These are phyloP conservation scores for Teratosphaeria gauchensis DNA, from an alignment of 2,329 filamentous ascomycete species.

Conservation along the genomic window DNA sequence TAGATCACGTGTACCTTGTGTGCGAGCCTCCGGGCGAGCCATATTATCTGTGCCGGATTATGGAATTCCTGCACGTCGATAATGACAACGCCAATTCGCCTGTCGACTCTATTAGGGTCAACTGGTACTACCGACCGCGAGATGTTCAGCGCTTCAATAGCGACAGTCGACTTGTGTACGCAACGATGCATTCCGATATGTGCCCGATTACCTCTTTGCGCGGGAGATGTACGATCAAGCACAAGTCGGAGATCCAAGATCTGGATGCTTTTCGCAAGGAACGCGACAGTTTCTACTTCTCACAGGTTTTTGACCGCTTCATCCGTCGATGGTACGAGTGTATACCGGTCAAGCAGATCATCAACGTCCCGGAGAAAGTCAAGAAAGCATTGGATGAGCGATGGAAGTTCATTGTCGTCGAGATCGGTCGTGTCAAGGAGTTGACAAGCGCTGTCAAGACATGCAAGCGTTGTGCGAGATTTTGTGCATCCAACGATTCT, in stretches of 20 bases:
- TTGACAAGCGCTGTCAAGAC: slow-evolving; percentile 90
- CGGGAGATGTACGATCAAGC: slow-evolving; percentile 84
- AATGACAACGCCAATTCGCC: slow-evolving; percentile 58
- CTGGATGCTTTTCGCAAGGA: slow-evolving; percentile 76
- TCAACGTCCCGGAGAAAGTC: slow-evolving; percentile 91
- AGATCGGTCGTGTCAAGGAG: slow-evolving; percentile 88
- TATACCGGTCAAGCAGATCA: slow-evolving; percentile 81
- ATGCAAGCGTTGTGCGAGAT: slow-evolving; percentile 85
- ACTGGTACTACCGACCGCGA: slow-evolving; percentile 96
- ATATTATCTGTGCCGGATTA: slow-evolving; percentile 94
- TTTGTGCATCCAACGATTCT: slow-evolving; percentile 90
- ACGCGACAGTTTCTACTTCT: slow-evolving; percentile 89
- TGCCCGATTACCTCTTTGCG: slow-evolving; percentile 86
- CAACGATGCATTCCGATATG: slow-evolving; percentile 97
- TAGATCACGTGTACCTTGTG: slow-evolving; percentile 86
- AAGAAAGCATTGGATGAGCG: slow-evolving; percentile 93
- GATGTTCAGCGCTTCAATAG: slow-evolving; percentile 88
- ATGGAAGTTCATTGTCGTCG: slow-evolving; percentile 93
- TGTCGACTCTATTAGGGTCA: slow-evolving; percentile 81
- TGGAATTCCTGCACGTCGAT: slow-evolving; percentile 87
- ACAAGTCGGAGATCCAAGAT: slow-evolving; percentile 75
- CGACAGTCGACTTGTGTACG: slow-evolving; percentile 85
- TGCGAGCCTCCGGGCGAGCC: slow-evolving; percentile 96
- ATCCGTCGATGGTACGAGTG: slow-evolving; percentile 97
- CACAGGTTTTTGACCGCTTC: slow-evolving; percentile 95